Base-by-base conservation (phyloP, 208 protist genomes). In the Tritrichomonas foetus region DNA sequence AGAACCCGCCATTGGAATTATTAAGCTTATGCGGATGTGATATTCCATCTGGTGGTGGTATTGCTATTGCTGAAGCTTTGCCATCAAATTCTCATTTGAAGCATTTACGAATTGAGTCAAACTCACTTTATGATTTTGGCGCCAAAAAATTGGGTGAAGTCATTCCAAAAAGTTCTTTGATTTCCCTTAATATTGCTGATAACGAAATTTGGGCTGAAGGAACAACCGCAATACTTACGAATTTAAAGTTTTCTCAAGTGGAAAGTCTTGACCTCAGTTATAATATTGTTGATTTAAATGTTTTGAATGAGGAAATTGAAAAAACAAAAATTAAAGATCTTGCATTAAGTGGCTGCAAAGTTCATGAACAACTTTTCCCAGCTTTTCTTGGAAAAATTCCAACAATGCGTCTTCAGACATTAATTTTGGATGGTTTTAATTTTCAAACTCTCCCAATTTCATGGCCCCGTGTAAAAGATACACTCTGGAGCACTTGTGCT, bases 191-290 rank as follows among this genome's bases (percentile, higher is more conserved):
- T 11, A 61, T 89, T 53, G 47, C 47, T 3, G 78, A 89, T 33
- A 89, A 89, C 41, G 47, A 89, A 16, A 89, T 89, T 33, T 89
- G 78, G 78, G 20, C 14, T 16, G 78, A 89, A 39, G 78, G 78
- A 9, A 55, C 47, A 1, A 57, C 5, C 39, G 13, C 41, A 39
- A 53, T 89, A 39, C 3, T 89, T 16, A 39, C 27, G 57, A 57
- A 8, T 89, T 36, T 16, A 16, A 39, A 39, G 27, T 39, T 33
- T 8, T 39, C 39, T 9, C 8, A 25, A 20, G 8, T 13, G 53
- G 14, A 89, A 53, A 89, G 25, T n/a, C 3, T 57, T 89, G 78
- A 89, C 39, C 53, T 89, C 39, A 33, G 41, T 27, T 89, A 89
- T 57, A 89, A 89, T 57, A 89, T 47, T 27, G 1, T 89, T 57